Evolutionary conservation across 192 early-diverging fungal species (phyloP).

Genomic region (Kappamyces sp.): DNA sequence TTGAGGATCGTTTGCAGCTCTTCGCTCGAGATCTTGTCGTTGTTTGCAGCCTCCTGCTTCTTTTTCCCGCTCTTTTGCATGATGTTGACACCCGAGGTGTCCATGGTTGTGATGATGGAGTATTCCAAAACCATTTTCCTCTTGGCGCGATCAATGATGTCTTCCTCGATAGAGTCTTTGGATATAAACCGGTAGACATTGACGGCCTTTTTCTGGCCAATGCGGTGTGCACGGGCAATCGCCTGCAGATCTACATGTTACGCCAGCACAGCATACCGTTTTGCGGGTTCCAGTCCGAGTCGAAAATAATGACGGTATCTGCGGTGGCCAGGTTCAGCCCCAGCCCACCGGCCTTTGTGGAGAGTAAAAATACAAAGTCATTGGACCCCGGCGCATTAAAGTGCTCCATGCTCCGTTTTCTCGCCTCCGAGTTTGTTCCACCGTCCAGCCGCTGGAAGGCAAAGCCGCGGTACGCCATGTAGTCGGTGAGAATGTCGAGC

Average conservation of each 20-base stretch:
- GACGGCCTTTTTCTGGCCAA: constrained; percentile 92
- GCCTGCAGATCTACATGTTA: constrained; percentile 73
- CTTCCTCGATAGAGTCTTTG: constrained; percentile 96
- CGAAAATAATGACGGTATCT: constrained; percentile 94
- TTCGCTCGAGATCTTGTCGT: constrained; percentile 60
- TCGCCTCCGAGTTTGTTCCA: constrained; percentile 75
- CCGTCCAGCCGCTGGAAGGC: constrained; percentile 93
- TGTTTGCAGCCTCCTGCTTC: constrained; percentile 26
- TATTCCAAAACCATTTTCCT: constrained; percentile 99
- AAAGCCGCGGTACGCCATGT: constrained; percentile 79
- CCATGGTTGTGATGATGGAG: constrained; percentile 98
- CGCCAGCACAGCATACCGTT: constrained; percentile 40
- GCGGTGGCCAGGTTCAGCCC: constrained; percentile 96
- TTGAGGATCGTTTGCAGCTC: constrained; percentile 94
- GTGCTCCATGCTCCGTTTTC: constrained; percentile 95
- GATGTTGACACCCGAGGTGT: constrained; percentile 80
- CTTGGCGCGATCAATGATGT: constrained; percentile 97
- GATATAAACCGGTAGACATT: constrained; percentile 97
- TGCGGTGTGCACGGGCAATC: constrained; percentile 96
- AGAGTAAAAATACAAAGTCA: constrained; percentile 95
- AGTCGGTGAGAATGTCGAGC: constrained; percentile 95
- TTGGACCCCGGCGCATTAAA: constrained; percentile 89
- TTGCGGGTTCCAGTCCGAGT: constrained; percentile 85
- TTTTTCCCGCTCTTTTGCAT: constrained; percentile 37
- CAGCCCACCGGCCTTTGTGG: constrained; percentile 94